Evolutionary conservation across 2,329 filamentous ascomycete genomes (phyloP).

Genomic region (Cladosporium velox): DNA sequence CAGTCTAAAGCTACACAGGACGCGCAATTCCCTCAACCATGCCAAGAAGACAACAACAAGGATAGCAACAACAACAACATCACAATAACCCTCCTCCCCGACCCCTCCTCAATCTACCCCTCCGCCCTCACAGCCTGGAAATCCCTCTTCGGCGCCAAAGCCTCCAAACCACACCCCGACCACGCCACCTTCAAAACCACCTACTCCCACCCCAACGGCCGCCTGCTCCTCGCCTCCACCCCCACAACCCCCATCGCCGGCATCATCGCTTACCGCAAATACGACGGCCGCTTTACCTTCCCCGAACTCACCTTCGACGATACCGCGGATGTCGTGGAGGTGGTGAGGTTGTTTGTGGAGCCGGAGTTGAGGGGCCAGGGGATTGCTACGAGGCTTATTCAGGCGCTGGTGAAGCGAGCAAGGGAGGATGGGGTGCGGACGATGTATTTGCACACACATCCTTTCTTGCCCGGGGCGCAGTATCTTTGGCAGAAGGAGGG

Average conservation of each 20-base stretch:
- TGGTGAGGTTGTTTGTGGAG: not conserved
- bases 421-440: slow-evolving; percentile 4
- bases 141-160: slow-evolving; percentile 5
- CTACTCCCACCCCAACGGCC: slow-evolving; percentile 16
- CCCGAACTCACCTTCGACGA: not conserved
- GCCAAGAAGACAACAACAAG: no score
- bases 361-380: slow-evolving; percentile 6
- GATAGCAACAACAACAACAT: not conserved
- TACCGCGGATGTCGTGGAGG: not conserved
- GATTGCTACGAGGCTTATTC: slow-evolving; percentile 9
- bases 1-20: no score
- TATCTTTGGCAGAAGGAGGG: slow-evolving; percentile 13
- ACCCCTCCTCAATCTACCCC: slow-evolving; percentile 8
- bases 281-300: slow-evolving; percentile 5
- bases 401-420: slow-evolving; percentile 2
- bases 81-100: slow-evolving; percentile 3
- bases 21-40: no score
- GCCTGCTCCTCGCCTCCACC: slow-evolving; percentile 14
- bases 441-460: slow-evolving; percentile 20
- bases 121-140: slow-evolving; percentile 12
- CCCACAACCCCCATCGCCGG: not conserved
- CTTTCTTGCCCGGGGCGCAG: slow-evolving; percentile 13
- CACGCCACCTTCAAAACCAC: not conserved
- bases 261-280: slow-evolving; percentile 12
- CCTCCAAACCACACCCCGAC: slow-evolving; percentile 14